Percentiles rank a stretch among this genome's conserved stretches.
phyloP scores from a whole-genome alignment of 129 eudicot genomes.

The Ambrosia trifida region DNA sequence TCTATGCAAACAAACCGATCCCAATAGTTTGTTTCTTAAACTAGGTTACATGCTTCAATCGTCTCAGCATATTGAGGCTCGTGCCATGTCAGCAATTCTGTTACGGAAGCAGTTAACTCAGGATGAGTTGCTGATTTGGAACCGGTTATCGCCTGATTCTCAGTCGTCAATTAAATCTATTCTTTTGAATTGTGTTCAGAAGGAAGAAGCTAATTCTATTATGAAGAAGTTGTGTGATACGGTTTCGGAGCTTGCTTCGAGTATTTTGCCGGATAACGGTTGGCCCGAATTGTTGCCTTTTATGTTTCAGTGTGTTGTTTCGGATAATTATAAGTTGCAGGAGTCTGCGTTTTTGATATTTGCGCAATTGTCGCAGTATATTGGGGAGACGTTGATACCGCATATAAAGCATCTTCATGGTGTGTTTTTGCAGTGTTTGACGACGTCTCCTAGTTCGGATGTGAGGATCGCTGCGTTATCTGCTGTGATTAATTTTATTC shows the following conservation, averaged over 20 bases:
- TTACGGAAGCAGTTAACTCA: constrained; percentile 87
- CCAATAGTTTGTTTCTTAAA: constrained; percentile 69
- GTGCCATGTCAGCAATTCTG: constrained; percentile 90
- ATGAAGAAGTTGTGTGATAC: constrained; percentile 92
- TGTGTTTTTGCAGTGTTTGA: constrained; percentile 72
- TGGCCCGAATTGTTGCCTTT: constrained; percentile 96
- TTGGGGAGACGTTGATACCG: constrained; percentile 69
- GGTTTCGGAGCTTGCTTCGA: constrained; percentile 83
- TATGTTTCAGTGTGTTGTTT: constrained; percentile 90
- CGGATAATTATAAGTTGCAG: constrained; percentile 60
- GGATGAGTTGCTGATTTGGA: constrained; percentile 72
- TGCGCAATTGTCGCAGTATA: constrained; percentile 81
- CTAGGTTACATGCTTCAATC: constrained; percentile 66
- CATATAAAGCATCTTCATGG: constrained; percentile 68
- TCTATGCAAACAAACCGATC: constrained; percentile 82
- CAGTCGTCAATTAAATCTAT: constrained; percentile 66
- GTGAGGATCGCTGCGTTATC: constrained; percentile 88
- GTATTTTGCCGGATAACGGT: constrained; percentile 62
- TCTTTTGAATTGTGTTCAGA: constrained; percentile 58
- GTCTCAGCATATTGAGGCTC: constrained; percentile 70
- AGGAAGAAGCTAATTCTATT: constrained; percentile 62
- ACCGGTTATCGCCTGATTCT: constrained; percentile 50
- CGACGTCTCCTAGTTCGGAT: constrained; percentile 55
- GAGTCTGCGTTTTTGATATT: constrained; percentile 87
- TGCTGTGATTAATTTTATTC: constrained; percentile 90